Evolutionary conservation across 2,329 filamentous ascomycete genomes (phyloP), one percentile per base, ranked within the genome.

Genomic region (Trematosphaeria pertusa): DNA sequence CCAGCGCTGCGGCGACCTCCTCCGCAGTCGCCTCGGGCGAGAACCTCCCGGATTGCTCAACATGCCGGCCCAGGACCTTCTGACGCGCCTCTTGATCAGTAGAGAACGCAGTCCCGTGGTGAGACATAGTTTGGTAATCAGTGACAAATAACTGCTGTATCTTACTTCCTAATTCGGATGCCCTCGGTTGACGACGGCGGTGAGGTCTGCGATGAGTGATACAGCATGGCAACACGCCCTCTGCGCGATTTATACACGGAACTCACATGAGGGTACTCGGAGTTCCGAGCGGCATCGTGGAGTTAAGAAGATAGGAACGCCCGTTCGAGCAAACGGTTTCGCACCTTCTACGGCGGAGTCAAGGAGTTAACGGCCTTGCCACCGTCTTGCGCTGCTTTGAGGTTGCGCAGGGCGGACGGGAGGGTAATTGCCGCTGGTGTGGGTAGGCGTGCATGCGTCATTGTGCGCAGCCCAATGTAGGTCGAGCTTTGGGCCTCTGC

Each of bases 111-210:
- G 42, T 36, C 5, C 15, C 34, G 26, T 40, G 41, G 31, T 50
- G 39, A 53, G 38, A 46, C 50, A 41, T 43, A 19, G 17, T 17
- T 10, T 32, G 28, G 3, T 8, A 12, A 34, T 18, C 4, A 38
- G 26, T 50, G 37, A 45, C 42, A 43, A 46, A 43, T 46, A n/a
- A 31, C n/a, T 15, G 11, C 22, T 35, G 18, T 5, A 20, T 12
- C 26, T 11, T 4, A 8, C 28, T 40, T 19, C 37, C 37, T 30
- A 31, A 40, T 40, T 9, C 9, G 24, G 37, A 19, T n/a, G 3
- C 4, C 12, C 14, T 3, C 20, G 36, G n/a, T n/a, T 5, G 37
- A 15, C 21, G 21, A 30, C 8, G 22, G 26, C 30, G 17, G n/a
- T 41, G 26, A 18, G 19, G 12, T 18, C 7, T 7, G 4, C 14